Evolutionary conservation across 202 grass and related monocot species (phyloP), one percentile per base, ranked within the genome.

Genomic region (Tripidium arundinaceum): DNA sequence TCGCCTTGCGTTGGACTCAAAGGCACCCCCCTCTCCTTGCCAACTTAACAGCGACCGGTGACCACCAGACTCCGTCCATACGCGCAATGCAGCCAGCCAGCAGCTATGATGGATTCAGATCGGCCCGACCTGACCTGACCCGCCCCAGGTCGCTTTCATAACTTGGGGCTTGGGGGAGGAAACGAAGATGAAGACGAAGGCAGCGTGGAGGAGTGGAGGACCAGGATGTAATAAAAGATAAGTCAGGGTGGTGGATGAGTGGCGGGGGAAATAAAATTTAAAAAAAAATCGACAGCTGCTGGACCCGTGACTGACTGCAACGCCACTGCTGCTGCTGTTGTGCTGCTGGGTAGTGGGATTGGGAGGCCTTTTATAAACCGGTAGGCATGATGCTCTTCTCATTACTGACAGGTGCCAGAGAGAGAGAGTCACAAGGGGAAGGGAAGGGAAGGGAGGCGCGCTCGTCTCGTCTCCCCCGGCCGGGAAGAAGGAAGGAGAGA

Each of bases 1-100:
- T 36, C 74, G 43, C 59, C 75, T 63, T 73, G 33, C 57, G 60
- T 33, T 87, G 28, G 67, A 72, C 43, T 82, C 57, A 83, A 87
- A 87, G 55, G 33, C n/a, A n/a, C n/a, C n/a, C n/a, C n/a, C n/a
- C 65, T 4, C 3, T 16, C 33, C 22, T 62, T 22, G 57, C 62
- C 77, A 47, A 12, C 63, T 40, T 14, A 40, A 37, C 46, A 83
- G 21, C 18, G 61, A 82, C 50, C 3, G 25, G 78, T 45, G 37
- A 34, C 41, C 72, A 33, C 63, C 6, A 19, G n/a, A n/a, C n/a
- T n/a, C n/a, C n/a, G n/a, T n/a, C n/a, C n/a, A n/a, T n/a, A 28
- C 67, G 22, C 9, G 24, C 40, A 16, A 21, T n/a, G 16, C 14
- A 6, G 50, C 50, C 46, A 19, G 16, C 1, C 4, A 58, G 8